A percentile compares a stretch with the other conserved stretches of the same genome.
phyloP scores from a whole-genome alignment of 192 early-diverging fungal genomes.

The Entomortierella chlamydospora region DNA sequence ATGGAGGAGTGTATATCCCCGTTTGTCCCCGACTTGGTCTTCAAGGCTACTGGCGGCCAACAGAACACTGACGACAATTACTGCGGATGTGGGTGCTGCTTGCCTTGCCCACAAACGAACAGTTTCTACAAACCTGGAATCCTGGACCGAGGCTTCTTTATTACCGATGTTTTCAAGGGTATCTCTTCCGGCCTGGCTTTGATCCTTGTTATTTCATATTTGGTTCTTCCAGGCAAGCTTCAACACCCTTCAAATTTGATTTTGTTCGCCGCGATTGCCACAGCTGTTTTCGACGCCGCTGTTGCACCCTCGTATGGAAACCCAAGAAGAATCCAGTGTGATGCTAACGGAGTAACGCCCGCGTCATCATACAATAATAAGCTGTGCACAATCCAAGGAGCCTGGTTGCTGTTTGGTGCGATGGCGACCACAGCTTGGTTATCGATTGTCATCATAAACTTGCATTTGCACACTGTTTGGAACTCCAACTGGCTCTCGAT shows the following conservation, averaged over 20 bases:
- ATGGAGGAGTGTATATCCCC: constrained; percentile 51
- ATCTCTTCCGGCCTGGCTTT: constrained; percentile 51
- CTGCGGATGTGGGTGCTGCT: constrained; percentile 59
- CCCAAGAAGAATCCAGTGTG: constrained; percentile 59
- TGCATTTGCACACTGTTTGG: constrained; percentile 67
- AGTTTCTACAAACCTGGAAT: constrained; percentile 59
- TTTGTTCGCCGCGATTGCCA: constrained; percentile 52
- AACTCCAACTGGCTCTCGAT: constrained; percentile 58
- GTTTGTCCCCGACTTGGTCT: constrained; percentile 53
- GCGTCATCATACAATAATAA: constrained; percentile 57
- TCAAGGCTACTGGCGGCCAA: constrained; percentile 25
- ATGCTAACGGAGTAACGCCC: constrained; percentile 31
- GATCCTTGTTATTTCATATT: constrained; percentile 56
- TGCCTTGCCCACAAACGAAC: constrained; percentile 62
- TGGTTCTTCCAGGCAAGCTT: constrained; percentile 60
- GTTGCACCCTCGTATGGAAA: constrained; percentile 58
- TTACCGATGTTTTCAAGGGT: constrained; percentile 59
- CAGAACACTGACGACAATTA: constrained; percentile 32
- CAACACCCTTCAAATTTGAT: constrained; percentile 63
- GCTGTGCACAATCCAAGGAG: constrained; percentile 59
- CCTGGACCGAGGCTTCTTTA: constrained; percentile 53
- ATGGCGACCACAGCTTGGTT: constrained; percentile 57
- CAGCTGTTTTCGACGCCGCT: constrained; percentile 55
- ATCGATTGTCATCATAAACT: constrained; percentile 56
- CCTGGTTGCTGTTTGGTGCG: constrained; percentile 59